Evolutionary conservation across 2,329 filamentous ascomycete species (phyloP).

Genomic region (Aspergillus ibericus): DNA sequence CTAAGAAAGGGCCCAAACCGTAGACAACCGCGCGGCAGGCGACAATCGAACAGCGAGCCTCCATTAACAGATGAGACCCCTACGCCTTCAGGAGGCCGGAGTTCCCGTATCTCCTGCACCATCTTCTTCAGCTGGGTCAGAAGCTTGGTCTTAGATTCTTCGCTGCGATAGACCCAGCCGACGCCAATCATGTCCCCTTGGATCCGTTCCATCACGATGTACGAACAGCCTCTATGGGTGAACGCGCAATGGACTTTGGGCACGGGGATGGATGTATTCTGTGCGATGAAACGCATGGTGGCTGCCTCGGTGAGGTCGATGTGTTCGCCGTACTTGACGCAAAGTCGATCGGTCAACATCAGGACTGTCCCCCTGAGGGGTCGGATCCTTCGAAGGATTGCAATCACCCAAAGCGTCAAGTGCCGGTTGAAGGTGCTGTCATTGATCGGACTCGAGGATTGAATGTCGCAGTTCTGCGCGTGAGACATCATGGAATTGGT

Average conservation of each 20-base stretch:
- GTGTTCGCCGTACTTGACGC: constrained; percentile 34
- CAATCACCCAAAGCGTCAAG: constrained; percentile 24
- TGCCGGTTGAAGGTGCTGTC: constrained; percentile 16
- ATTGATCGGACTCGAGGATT: constrained; percentile 10
- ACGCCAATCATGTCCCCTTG: constrained; percentile 36
- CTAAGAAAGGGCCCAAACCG: constrained; percentile 35
- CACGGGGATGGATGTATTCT: constrained; percentile 42
- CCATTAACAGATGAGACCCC: constrained; percentile 34
- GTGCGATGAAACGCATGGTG: constrained; percentile 37
- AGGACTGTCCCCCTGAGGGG: constrained; percentile 27
- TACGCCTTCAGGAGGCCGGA: constrained; percentile 26
- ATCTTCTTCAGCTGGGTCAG: constrained; percentile 32
- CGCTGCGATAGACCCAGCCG: constrained; percentile 31
- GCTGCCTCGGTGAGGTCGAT: constrained; percentile 34
- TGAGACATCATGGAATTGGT: too few species aligned
- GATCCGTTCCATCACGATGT: constrained; percentile 45
- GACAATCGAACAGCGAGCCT: constrained; percentile 34
- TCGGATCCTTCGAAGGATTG: constrained; percentile 20
- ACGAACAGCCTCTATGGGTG: constrained; percentile 28
- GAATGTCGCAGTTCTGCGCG: too few species aligned
- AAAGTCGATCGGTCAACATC: constrained; percentile 30
- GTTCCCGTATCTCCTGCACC: constrained; percentile 32
- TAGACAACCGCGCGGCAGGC: constrained; percentile 26
- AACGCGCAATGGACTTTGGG: constrained; percentile 42
- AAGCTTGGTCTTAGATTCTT: constrained; percentile 37